Evolutionary conservation across 441 rosid genomes (phyloP).

Genomic region (Pelargonium australe): DNA sequence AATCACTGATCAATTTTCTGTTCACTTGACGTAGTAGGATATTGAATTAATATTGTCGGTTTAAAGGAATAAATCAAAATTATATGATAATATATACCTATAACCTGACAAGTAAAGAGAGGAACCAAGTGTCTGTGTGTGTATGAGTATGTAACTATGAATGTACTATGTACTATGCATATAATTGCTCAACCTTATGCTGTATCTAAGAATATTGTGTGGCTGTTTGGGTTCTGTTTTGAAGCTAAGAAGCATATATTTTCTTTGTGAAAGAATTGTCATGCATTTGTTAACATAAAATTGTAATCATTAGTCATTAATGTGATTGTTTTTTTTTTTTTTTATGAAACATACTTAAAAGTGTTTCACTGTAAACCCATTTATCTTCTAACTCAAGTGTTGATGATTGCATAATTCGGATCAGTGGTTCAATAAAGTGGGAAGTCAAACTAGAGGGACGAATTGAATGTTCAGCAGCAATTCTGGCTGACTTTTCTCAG

Average conservation of each 20-base stretch:
- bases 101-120: not conserved
- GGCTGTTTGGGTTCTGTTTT: not conserved
- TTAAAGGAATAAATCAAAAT: not conserved
- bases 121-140: not conserved
- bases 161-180: not conserved
- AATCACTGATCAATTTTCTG: not conserved
- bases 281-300: not conserved
- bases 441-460: slow-evolving; percentile 67
- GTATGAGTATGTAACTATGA: not conserved
- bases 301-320: not conserved
- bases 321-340: not conserved
- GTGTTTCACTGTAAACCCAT: not conserved
- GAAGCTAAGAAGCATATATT: not conserved
- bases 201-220: not conserved
- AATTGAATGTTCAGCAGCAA: slow-evolving; percentile 77
- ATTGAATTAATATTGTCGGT: not conserved
- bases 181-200: not conserved
- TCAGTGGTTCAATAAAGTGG: slow-evolving; percentile 80
- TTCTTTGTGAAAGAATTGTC: not conserved
- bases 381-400: slow-evolving; percentile 16
- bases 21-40: not conserved
- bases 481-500: slow-evolving; percentile 74
- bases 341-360: not conserved
- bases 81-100: not conserved
- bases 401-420: slow-evolving; percentile 16